Evolutionary conservation across 225 moss, liverwort and hornwort genomes (phyloP).

Genomic region (Climacium dendroides): DNA sequence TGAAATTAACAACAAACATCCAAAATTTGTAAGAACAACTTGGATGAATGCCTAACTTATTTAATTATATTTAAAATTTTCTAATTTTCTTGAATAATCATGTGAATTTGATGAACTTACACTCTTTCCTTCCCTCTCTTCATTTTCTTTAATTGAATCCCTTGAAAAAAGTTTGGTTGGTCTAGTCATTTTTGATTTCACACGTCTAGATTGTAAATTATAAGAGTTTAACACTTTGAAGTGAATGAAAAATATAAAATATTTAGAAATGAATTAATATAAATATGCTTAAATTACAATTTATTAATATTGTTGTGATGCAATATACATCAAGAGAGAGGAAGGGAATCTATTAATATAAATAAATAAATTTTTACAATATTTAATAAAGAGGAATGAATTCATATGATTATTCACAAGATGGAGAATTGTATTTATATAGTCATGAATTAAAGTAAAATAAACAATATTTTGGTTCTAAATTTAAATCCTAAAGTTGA

Average conservation of each 20-base stretch:
- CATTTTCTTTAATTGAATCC: not conserved
- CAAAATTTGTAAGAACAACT: too few species aligned
- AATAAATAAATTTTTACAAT: not conserved
- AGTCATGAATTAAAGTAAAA: not conserved
- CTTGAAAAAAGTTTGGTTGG: not conserved
- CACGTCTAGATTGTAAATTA: too few species aligned
- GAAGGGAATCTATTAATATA: not conserved
- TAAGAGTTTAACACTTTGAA: not conserved
- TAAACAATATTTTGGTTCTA: not conserved
- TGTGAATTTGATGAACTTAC: not conserved
- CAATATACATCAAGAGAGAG: too few species aligned
- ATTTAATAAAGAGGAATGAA: too few species aligned
- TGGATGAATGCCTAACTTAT: too few species aligned
- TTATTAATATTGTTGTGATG: too few species aligned
- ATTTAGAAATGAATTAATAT: not conserved
- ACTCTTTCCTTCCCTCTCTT: not conserved
- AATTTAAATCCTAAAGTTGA: not conserved
- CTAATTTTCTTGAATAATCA: not conserved
- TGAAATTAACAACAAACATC: too few species aligned
- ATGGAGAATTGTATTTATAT: not conserved
- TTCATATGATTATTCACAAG: not conserved
- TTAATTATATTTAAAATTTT: too few species aligned
- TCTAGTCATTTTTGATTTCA: not conserved
- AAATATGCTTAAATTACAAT: not conserved
- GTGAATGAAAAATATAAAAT: not conserved